Base-by-base conservation (phyloP, 2,329 filamentous ascomycete species). In the Paecilomyces formosus region DNA sequence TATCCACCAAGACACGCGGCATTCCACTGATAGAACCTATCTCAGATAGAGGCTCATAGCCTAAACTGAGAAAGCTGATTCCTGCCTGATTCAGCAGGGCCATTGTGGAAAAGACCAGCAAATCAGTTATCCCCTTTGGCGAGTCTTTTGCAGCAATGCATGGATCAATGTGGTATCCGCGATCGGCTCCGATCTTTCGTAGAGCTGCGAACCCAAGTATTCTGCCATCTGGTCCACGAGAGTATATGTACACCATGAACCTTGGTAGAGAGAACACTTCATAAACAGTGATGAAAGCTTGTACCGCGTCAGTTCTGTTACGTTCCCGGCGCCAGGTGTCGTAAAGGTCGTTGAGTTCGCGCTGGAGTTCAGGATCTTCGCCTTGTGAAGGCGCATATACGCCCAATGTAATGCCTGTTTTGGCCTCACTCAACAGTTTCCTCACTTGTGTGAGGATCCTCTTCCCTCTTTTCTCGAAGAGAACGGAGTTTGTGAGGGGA, bases 81-180 rank as follows among this genome's bases (percentile, higher is more conserved):
- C 66, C 65, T 0, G 67, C 64, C 2, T 66, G 65, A 24, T 73
- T 66, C 1, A 76, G 65, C 2, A 76, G 64, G 0, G 72, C 69
- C 74, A 78, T 75, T 0, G 74, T 63, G 0, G 71, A 64, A 53
- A 72, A 72, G 12, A 75, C 64, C 2, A 77, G 64, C 1, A 78
- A 60, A 22, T 77, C 75, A 8, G 68, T 74, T 18, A 76, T 68
- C 3, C 75, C 75, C 57, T 68, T 72, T 0, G 71, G 69, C 3
- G 72, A 69, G 0, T 64, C 65, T 0, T 73, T 72, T 3, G 65
- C 62, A 0, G 72, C 71, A 18, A 76, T 70, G 57, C 67, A 76
- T 0, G 75, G 76, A 53, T 78, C 76, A n/a, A 78, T 58, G 56
- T 78, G 75, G 57, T 76, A 77, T 13, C 74, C 75, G 3, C 66